Evolutionary conservation across 1,284 basidiomycete species (phyloP), one percentile per base, ranked within the genome.

Genomic region (Mycena citricolor): DNA sequence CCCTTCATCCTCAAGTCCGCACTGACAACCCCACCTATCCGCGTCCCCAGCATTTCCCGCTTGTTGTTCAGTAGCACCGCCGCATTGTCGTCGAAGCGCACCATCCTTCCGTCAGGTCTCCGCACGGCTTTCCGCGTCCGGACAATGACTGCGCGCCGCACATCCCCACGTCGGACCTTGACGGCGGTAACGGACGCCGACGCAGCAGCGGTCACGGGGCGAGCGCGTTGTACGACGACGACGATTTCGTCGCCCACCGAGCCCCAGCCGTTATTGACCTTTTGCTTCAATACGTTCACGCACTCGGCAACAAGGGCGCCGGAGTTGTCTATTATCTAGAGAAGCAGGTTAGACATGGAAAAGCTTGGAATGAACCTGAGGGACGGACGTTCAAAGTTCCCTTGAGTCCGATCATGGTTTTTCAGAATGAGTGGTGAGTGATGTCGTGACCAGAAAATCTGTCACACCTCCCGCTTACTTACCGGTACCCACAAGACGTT

Each of bases 251-350:
- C 97, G 35, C 95, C 95, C 53, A 86, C 79, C 29, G 76, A 74
- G 44, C 83, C 86, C 76, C 77, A 83, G 61, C 97, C 79, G 70
- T 90, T 78, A 79, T 92, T 77, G 71, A 91, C 90, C 70, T 97
- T 98, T 67, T 91, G 86, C 69, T 97, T 97, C 49, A 98, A 76
- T 17, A 99, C 85, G 64, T 99, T 97, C 65, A 99, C 92, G 61
- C 94, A 97, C 73, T 98, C 95, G 30, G 95, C 88, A 47, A 97
- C 73, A 52, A 98, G 76, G 2, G 91, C 95, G 44, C 95, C 95
- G n/a, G 95, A 95, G 71, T 99, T 99, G 77, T 98, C 95, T 65
- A 98, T 97, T 58, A 94, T 86, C 89, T 94, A 58, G 23, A n/a
- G n/a, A 26, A 8, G 32, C 19, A 13, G 13, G 34, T 52, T 25